These are phyloP conservation scores for Lasiosphaeris hirsuta DNA, from an alignment of 495 filamentous ascomycete genomes.

Conservation along the genomic window DNA sequence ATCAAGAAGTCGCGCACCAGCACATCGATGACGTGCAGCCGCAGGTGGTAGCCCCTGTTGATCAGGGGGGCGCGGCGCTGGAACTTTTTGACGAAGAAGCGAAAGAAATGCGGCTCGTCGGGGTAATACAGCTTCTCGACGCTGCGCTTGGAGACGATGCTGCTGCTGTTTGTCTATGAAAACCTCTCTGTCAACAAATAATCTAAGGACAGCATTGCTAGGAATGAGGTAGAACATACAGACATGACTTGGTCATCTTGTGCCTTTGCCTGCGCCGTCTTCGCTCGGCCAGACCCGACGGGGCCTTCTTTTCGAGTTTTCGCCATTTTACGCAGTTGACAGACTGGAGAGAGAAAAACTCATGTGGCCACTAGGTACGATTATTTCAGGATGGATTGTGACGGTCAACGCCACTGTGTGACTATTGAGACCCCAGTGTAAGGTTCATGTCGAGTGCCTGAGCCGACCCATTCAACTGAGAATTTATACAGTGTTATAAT, in stretches of 20 bases:
- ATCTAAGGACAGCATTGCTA: not conserved
- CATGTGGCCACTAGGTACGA: too few relatives aligned
- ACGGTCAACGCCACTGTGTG: too few relatives aligned
- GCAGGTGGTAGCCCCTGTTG: conserved; percentile 83
- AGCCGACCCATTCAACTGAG: not conserved
- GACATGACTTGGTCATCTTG: conserved; percentile 69
- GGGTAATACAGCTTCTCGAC: conserved; percentile 80
- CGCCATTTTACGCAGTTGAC: not conserved
- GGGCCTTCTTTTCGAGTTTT: conserved; percentile 3
- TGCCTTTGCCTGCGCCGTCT: conserved; percentile 22
- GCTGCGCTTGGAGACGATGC: conserved; percentile 85
- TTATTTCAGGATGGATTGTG: too few relatives aligned
- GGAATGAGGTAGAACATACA: conserved; percentile 40
- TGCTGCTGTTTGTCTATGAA: conserved; percentile 77
- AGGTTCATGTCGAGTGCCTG: too few relatives aligned
- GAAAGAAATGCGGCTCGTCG: conserved; percentile 74
- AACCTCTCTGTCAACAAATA: not conserved
- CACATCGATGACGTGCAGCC: conserved; percentile 75
- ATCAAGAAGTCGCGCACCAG: conserved; percentile 68
- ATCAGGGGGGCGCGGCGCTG: conserved; percentile 77
- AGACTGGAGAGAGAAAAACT: not conserved
- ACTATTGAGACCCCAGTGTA: too few relatives aligned
- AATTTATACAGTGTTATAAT: conserved; percentile 4
- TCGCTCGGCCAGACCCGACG: not conserved
- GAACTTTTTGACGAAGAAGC: conserved; percentile 80